phyloP scores from a whole-genome alignment of 805 yeast species.

The Candida nitratophila region DNA sequence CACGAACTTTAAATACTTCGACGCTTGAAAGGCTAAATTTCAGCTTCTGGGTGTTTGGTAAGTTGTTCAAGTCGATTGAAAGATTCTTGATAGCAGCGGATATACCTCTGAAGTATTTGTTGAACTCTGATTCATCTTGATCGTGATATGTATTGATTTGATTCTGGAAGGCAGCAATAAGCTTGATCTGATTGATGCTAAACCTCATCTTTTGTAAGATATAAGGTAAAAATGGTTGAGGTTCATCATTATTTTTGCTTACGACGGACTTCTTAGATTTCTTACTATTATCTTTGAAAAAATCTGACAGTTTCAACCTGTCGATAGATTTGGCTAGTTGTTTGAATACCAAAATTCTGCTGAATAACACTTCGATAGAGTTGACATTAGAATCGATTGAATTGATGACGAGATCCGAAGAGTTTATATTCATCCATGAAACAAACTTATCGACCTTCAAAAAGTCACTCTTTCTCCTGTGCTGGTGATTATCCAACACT shows the following conservation, averaged over 20 bases:
- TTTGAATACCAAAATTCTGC: constrained; percentile 9
- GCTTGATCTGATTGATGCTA: constrained; percentile 8
- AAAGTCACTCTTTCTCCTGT: background rate
- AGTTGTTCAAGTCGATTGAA: constrained; percentile 5
- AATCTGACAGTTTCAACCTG: background rate
- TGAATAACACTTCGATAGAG: constrained; percentile 8
- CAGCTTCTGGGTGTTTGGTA: background rate
- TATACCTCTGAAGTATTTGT: constrained; percentile 22
- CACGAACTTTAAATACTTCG: background rate
- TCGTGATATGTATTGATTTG: constrained; percentile 23
- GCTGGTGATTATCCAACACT: background rate
- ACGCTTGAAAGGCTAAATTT: background rate
- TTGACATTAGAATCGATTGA: constrained; percentile 1
- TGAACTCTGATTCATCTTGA: constrained; percentile 21
- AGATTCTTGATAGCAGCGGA: constrained; percentile 5
- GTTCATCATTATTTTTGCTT: background rate
- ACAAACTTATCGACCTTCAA: background rate
- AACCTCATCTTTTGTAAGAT: constrained; percentile 6
- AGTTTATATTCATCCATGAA: background rate
- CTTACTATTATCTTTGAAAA: background rate
- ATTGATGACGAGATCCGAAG: background rate
- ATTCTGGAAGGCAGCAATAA: constrained; percentile 21
- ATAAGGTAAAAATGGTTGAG: constrained; percentile 5
- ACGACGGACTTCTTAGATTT: background rate
- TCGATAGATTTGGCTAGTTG: constrained; percentile 5